These are phyloP conservation scores for Candida namnaoensis DNA, from an alignment of 805 yeast species.

Conservation along the genomic window DNA sequence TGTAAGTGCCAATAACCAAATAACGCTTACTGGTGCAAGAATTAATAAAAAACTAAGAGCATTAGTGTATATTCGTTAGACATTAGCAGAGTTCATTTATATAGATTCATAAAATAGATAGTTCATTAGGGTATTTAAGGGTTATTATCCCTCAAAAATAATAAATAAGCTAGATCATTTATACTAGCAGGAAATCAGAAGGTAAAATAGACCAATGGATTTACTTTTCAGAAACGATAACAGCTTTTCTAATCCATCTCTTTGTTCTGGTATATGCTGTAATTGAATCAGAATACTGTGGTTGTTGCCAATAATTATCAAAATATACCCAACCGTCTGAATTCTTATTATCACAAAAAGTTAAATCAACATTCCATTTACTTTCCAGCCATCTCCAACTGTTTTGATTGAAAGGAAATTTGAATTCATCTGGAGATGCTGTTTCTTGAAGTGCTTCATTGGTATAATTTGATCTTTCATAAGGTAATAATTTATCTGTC, in stretches of 20 bases:
- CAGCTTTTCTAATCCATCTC: conserved; percentile 41
- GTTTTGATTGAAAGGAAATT: conserved; percentile 36
- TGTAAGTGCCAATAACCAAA: no score
- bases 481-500: conserved; percentile 40
- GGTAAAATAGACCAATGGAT: no score
- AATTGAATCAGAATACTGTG: conserved; percentile 33
- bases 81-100: no score
- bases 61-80: no score
- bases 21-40: no score
- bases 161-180: no score
- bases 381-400: conserved; percentile 54
- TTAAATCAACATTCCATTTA: conserved; percentile 38
- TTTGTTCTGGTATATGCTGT: conserved; percentile 43
- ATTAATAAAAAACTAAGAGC: no score
- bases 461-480: conserved; percentile 42
- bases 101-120: no score
- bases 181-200: no score
- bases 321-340: conserved; percentile 47
- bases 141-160: no score
- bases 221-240: conserved; percentile 21
- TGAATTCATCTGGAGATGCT: conserved; percentile 25
- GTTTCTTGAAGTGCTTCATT: conserved; percentile 26
- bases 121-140: no score
- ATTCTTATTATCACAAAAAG: conserved; percentile 26
- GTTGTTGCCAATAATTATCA: conserved; percentile 41